Evolutionary conservation across 495 filamentous ascomycete genomes (phyloP), one percentile per base, ranked within the genome.

Genomic region (Aspergillus ostianus): DNA sequence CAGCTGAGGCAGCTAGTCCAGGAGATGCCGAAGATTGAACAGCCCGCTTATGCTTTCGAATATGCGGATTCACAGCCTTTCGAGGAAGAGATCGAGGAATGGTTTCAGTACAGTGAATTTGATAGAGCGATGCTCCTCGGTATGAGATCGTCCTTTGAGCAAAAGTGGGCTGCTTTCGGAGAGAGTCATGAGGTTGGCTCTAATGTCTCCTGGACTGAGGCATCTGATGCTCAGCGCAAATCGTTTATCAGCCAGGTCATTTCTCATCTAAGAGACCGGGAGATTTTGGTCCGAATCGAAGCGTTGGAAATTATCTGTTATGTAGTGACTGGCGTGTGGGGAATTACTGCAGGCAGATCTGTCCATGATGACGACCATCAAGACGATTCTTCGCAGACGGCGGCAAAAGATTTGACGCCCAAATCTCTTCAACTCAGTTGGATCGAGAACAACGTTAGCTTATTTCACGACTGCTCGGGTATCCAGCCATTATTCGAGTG

Each of bases 1-100:
- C 91, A 98, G 73, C 77, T 98, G 56, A 84, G 83, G 58, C 84
- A 84, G 56, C 81, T 98, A 21, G 90, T 96, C 3, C 86, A 87
- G 55, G 89, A 95, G 53, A 86, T 96, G 66, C 91, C 91, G 1
- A 86, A 83, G 66, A 69, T 78, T 27, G 89, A 97, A 70, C 84
- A 90, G 57, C 85, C 87, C 50, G 90, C 91, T n/a, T 98, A 98
- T 77, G 91, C 93, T 52, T 98, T 94, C 71, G 84, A 85, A 66
- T 98, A 98, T 76, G 78, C 84, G n/a, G 91, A 97, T 74, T 81
- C 87, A 3, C 85, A 91, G 46, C 79, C 85, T 2, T 87, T 95
- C 60, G 82, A 87, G 8, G 92, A 94, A 57, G 94, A 98, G 76
- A 77, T 98, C 20, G 90, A 97, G 64, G 94, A 98, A 73, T 98